Evolutionary conservation across 352 stramenopile species (phyloP).

Genomic region (Phytophthora kernoviae): DNA sequence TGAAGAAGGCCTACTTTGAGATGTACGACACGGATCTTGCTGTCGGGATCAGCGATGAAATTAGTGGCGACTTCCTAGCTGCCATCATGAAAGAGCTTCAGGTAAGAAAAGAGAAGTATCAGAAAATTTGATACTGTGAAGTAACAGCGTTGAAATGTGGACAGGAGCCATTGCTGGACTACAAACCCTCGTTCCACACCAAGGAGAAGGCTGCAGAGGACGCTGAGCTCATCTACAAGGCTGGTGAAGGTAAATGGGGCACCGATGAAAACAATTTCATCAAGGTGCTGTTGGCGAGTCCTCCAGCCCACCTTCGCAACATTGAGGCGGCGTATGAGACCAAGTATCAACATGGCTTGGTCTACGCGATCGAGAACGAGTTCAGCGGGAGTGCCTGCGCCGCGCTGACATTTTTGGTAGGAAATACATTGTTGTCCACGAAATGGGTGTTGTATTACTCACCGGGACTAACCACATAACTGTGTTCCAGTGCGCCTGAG

Average conservation of each 20-base stretch:
- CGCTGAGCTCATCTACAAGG: slow-evolving; percentile 71
- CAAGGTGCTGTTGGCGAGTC: slow-evolving; percentile 64
- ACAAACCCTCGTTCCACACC: slow-evolving; percentile 61
- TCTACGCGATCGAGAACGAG: slow-evolving; percentile 66
- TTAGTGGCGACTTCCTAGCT: slow-evolving; percentile 53
- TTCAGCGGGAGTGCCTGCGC: slow-evolving; percentile 61
- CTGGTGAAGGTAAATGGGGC: slow-evolving; percentile 79
- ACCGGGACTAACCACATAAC: slow-evolving; percentile 6
- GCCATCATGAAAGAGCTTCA: slow-evolving; percentile 60
- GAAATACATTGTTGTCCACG: neutral
- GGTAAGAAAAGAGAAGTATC: slow-evolving; percentile 9
- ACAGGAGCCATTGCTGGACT: slow-evolving; percentile 44
- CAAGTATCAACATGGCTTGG: slow-evolving; percentile 66
- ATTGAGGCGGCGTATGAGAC: slow-evolving; percentile 61
- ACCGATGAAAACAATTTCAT: slow-evolving; percentile 73
- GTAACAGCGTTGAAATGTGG: slow-evolving; percentile 8
- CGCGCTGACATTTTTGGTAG: slow-evolving; percentile 60
- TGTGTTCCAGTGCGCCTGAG: slow-evolving; percentile 43
- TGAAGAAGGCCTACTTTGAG: slow-evolving; percentile 64
- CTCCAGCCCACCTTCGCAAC: slow-evolving; percentile 60
- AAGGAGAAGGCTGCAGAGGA: slow-evolving; percentile 66
- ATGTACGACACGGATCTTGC: slow-evolving; percentile 59
- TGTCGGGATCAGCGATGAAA: slow-evolving; percentile 47
- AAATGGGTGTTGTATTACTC: neutral
- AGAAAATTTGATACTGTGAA: neutral